Conservation (phyloP, 345 rosid genomes). For the Lenwebbia sp. region DNA sequence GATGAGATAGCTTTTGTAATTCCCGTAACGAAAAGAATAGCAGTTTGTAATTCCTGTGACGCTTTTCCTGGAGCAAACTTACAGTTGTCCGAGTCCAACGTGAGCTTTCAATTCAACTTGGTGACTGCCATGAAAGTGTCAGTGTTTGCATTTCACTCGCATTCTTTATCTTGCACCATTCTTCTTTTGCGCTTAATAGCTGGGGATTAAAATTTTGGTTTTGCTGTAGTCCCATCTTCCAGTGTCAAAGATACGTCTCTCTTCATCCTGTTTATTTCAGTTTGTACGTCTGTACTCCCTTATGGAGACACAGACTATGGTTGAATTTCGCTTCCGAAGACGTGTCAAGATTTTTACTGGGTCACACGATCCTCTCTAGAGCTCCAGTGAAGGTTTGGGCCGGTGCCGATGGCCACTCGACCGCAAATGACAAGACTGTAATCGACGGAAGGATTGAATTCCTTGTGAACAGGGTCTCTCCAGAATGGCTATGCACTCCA, state of each 20-base stretch:
- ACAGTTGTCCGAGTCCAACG: background rate
- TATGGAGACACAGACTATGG: background rate
- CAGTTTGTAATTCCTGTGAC: background rate
- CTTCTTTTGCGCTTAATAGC: background rate
- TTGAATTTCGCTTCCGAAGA: background rate
- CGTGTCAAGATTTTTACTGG: background rate
- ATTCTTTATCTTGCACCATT: background rate
- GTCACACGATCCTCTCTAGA: background rate
- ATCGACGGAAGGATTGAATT: background rate
- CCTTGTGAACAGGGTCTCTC: background rate
- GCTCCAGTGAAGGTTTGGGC: background rate
- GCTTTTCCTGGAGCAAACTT: background rate
- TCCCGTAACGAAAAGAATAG: no score
- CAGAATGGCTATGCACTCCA: background rate
- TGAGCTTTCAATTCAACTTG: background rate
- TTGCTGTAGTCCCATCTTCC: background rate
- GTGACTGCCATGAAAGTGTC: background rate
- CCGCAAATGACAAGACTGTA: background rate
- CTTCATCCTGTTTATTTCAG: background rate
- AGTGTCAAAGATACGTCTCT: background rate
- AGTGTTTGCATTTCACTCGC: background rate
- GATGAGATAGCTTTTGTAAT: background rate
- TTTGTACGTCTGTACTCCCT: background rate
- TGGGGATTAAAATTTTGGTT: background rate
- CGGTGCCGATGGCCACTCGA: background rate